Percentiles rank a stretch among this genome's conserved stretches.
Conservation (phyloP, 2,329 filamentous ascomycete genomes). For the Plenodomus lindquistii region DNA sequence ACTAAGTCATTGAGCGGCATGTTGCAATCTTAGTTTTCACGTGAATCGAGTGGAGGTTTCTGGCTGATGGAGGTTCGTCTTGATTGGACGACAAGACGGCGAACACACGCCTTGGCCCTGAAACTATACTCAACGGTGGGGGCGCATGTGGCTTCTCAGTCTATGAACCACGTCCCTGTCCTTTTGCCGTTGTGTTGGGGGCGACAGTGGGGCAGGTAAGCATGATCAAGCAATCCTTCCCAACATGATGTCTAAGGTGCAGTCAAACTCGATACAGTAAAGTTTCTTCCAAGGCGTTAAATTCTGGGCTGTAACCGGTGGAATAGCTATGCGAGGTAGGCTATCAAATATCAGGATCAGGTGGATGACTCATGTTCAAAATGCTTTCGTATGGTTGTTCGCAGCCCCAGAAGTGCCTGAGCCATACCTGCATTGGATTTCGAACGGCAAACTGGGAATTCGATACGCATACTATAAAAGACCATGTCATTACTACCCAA, state of each 20-base stretch:
- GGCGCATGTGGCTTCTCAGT: slow-evolving; percentile 2
- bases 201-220: too few relatives aligned
- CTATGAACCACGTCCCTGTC: slow-evolving; percentile 14
- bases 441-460: slow-evolving; percentile 15
- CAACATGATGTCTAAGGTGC: too few relatives aligned
- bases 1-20: background rate
- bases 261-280: too few relatives aligned
- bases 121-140: background rate
- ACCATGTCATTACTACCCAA: slow-evolving; percentile 10
- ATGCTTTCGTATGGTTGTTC: too few relatives aligned
- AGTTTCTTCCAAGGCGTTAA: background rate
- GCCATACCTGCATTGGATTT: slow-evolving; percentile 10
- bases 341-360: too few relatives aligned
- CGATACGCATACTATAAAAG: slow-evolving; percentile 9
- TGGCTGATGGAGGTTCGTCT: background rate
- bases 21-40: slow-evolving; percentile 2
- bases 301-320: slow-evolving; percentile 1
- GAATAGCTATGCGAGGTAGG: slow-evolving; percentile 12
- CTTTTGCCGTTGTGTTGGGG: background rate
- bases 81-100: slow-evolving; percentile 10
- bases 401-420: slow-evolving; percentile 15
- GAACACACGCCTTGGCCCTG: slow-evolving; percentile 1
- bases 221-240: too few relatives aligned
- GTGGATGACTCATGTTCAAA: too few relatives aligned
- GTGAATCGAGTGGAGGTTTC: background rate